These are phyloP conservation scores for Saccharomycopsis babjevae DNA, from an alignment of 805 yeast species.

Conservation along the genomic window DNA sequence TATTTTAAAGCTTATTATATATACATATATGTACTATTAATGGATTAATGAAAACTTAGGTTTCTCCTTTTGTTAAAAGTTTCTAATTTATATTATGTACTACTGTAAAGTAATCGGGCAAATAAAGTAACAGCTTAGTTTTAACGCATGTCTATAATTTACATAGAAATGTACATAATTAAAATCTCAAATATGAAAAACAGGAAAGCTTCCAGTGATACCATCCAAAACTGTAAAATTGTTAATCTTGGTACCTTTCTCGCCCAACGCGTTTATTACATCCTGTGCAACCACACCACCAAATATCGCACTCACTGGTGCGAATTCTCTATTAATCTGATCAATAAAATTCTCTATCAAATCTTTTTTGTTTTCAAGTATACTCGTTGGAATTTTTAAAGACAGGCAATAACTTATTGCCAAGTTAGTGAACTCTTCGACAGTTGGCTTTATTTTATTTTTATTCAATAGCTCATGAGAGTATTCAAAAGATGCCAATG, in stretches of 20 bases:
- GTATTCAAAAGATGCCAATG: constrained; percentile 46
- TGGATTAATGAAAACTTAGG: constrained; percentile 13
- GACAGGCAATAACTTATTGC: constrained; percentile 27
- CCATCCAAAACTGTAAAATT: constrained; percentile 76
- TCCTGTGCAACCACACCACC: constrained; percentile 92
- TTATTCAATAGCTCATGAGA: constrained; percentile 17
- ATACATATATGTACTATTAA: constrained; percentile 8
- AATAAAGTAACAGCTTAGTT: neutral
- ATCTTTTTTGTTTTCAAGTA: constrained; percentile 33
- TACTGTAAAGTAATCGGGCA: neutral
- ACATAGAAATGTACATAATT: neutral
- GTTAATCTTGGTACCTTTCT: constrained; percentile 70
- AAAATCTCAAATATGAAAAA: constrained; percentile 23
- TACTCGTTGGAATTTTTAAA: constrained; percentile 37
- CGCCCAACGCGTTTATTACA: constrained; percentile 69
- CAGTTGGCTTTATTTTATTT: constrained; percentile 13
- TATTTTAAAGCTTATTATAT: constrained; percentile 1
- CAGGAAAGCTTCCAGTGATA: constrained; percentile 60
- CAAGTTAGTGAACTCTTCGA: constrained; percentile 19
- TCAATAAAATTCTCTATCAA: constrained; percentile 30
- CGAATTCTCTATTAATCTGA: constrained; percentile 53
- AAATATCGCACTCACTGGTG: constrained; percentile 76
- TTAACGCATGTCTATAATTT: neutral
- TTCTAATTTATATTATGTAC: neutral
- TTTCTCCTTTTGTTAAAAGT: constrained; percentile 1